These are phyloP conservation scores for Entelexis paramagnoliae DNA, from an alignment of 1,139 yeast species.

Conservation along the genomic window DNA sequence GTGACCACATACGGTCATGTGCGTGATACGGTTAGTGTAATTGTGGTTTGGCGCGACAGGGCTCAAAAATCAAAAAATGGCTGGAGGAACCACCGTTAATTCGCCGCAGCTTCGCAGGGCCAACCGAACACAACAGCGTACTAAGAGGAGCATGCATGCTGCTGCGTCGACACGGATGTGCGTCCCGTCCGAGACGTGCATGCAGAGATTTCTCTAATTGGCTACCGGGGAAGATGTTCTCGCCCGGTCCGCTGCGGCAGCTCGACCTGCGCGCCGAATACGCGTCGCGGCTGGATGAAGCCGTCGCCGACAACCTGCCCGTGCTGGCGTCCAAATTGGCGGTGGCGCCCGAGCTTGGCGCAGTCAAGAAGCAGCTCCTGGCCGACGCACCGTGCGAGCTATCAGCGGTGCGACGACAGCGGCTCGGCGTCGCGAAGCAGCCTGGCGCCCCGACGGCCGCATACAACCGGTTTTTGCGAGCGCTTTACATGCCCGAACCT, in stretches of 20 bases:
- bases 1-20: neutral
- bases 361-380: conserved; percentile 4
- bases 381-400: neutral
- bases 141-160: conserved; percentile 1
- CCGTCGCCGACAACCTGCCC: conserved; percentile 1
- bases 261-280: conserved; percentile 13
- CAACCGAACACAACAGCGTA: neutral
- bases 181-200: neutral
- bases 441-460: neutral
- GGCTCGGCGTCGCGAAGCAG: neutral
- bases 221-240: conserved; percentile 9
- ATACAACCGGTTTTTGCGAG: conserved; percentile 13
- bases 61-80: too few relatives aligned
- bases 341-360: neutral
- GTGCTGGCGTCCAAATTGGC: conserved; percentile 2
- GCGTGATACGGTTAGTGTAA: neutral
- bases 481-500: conserved; percentile 8
- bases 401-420: neutral
- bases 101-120: neutral
- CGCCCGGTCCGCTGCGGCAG: conserved; percentile 7
- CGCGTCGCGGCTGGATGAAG: neutral
- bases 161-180: neutral
- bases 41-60: too few relatives aligned
- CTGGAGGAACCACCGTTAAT: neutral
- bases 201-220: conserved; percentile 7